A percentile compares a stretch with the other conserved stretches of the same genome.
Evolutionary conservation across 2,329 filamentous ascomycete species (phyloP).

Genomic region (Cordyceps fumosorosea): DNA sequence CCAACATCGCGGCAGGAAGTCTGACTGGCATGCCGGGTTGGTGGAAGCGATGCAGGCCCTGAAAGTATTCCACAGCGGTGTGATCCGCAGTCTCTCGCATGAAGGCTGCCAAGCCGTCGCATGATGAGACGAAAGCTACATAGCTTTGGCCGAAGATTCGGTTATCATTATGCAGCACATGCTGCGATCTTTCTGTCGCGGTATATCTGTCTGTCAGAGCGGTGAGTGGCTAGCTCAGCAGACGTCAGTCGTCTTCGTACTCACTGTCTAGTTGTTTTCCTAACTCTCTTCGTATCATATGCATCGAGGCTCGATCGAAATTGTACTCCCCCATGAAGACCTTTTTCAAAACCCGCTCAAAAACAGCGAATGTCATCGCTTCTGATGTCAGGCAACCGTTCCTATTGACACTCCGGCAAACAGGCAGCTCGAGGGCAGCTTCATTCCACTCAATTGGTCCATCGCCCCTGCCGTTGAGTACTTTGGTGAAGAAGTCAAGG

Average conservation of each 20-base stretch:
- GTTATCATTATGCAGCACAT: conserved; percentile 4
- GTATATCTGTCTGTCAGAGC: not conserved
- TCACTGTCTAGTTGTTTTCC: conserved; percentile 5
- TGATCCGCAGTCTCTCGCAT: not conserved
- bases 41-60: conserved; percentile 2
- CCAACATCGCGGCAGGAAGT: not conserved
- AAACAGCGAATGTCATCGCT: not conserved
- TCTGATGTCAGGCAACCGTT: not conserved
- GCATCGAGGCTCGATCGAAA: not conserved
- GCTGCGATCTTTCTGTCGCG: not conserved
- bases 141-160: conserved; percentile 8
- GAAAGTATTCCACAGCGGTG: not conserved
- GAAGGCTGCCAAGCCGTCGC: conserved; percentile 1
- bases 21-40: conserved; percentile 1
- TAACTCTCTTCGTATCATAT: conserved; percentile 3
- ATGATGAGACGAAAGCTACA: not conserved
- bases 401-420: not conserved
- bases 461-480: conserved; percentile 3
- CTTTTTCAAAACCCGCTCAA: conserved; percentile 1
- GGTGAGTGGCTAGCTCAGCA: not conserved
- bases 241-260: not conserved
- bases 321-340: conserved; percentile 1
- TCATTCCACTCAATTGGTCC: not conserved
- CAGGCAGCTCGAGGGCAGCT: not conserved
- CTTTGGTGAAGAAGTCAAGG: not conserved